Percentiles rank a stretch among this genome's conserved stretches.
Conservation (phyloP, 164 flowering plant genomes). For the Protea cynaroides region DNA sequence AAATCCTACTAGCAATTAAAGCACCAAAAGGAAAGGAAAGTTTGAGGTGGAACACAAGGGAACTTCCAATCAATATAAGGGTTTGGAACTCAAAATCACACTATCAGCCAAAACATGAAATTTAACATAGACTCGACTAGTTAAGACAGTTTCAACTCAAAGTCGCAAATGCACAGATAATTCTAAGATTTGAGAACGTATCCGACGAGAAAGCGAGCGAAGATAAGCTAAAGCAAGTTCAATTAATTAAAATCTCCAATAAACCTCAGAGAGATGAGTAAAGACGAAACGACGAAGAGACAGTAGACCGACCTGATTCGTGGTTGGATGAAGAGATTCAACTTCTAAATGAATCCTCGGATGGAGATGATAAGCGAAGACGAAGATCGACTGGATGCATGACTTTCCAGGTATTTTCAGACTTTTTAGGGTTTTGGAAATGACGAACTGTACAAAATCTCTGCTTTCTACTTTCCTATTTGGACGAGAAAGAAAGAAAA, state of each 20-base stretch:
- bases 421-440: constrained; percentile 7
- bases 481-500: no score
- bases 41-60: not conserved
- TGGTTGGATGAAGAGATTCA: not conserved
- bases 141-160: not conserved
- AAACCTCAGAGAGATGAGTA: not conserved
- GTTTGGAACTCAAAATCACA: not conserved
- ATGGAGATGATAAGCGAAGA: constrained; percentile 3
- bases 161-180: not conserved
- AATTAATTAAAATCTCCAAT: not conserved
- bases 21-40: not conserved
- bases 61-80: not conserved
- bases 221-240: not conserved
- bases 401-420: constrained; percentile 5
- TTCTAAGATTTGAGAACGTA: not conserved
- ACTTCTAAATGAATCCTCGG: constrained; percentile 1
- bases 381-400: not conserved
- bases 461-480: not conserved
- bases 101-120: not conserved
- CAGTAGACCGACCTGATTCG: not conserved
- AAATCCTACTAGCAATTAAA: not conserved
- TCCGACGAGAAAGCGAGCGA: not conserved
- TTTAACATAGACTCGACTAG: not conserved
- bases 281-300: not conserved
- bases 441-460: constrained; percentile 8